phyloP scores from a whole-genome alignment of 176 grass and related monocot genomes.

The Bromus sterilis region DNA sequence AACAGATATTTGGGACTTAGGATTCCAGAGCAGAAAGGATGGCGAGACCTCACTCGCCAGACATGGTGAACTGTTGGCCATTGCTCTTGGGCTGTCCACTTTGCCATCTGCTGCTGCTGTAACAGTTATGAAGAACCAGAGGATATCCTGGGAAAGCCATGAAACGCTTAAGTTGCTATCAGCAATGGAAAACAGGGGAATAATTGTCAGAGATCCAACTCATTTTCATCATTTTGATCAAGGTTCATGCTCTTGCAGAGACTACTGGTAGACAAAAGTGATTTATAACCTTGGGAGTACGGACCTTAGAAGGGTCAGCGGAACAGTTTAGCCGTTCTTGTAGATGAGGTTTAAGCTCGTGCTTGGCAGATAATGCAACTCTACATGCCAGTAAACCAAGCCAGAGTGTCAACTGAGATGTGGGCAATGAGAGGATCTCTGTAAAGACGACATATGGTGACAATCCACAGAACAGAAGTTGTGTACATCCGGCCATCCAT shows the following conservation, averaged over 20 bases:
- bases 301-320: not conserved
- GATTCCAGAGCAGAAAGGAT: constrained; percentile 46
- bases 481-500: too few relatives aligned
- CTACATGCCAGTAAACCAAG: not conserved
- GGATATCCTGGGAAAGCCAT: constrained; percentile 62
- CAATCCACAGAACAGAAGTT: not conserved
- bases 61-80: constrained; percentile 57
- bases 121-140: constrained; percentile 80
- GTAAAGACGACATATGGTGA: not conserved
- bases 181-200: constrained; percentile 45
- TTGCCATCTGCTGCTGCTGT: constrained; percentile 29
- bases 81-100: constrained; percentile 45
- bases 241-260: constrained; percentile 69
- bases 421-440: not conserved
- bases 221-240: constrained; percentile 65
- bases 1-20: constrained; percentile 40
- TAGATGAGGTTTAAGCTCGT: not conserved
- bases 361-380: not conserved
- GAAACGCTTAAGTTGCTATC: constrained; percentile 64
- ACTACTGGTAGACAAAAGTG: constrained; percentile 55
- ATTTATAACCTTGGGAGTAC: not conserved
- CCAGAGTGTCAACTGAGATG: not conserved
- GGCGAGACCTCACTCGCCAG: constrained; percentile 31
- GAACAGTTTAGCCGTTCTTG: not conserved
- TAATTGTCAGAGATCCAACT: constrained; percentile 57